Evolutionary conservation across 495 filamentous ascomycete species (phyloP), one percentile per base, ranked within the genome.

Genomic region (Podospora conica): DNA sequence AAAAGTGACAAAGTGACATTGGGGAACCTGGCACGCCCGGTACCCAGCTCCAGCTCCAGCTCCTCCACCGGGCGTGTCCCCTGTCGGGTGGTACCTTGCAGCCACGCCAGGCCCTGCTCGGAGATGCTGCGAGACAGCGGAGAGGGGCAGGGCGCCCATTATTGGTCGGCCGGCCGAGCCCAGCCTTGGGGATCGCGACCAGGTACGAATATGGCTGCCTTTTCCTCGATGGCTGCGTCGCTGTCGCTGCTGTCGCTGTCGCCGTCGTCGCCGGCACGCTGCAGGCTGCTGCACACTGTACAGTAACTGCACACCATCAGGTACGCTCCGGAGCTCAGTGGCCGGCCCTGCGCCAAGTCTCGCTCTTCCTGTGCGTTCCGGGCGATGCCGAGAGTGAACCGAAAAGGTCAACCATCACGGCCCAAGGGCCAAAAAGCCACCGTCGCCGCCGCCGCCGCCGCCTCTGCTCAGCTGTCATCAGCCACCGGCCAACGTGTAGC

Each of bases 31-130:
- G 40, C 40, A 48, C 18, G 18, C 15, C 40, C 40, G 40, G 18
- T 8, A n/a, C 40, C 6, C 40, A 48, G 40, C 40, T 48, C 40
- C 40, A 48, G 40, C 40, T 31, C 29, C 28, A 29, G 9, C 9
- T 8, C 3, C 27, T 5, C 27, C 60, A 53, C n/a, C 15, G 53
- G 21, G 21, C 33, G 53, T n/a, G n/a, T n/a, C n/a, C n/a, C n/a
- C 29, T 31, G 40, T 48, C 40, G 40, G 61, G 57, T 58, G 24
- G 65, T 67, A 67, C 65, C 65, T 63, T 63, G 65, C 65, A 66
- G 65, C 40, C 58, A 27, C n/a, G 58, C 58, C 40, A 48, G 15
- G 40, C 33, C 33, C 15, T 27, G 33, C 48, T 55, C 61, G n/a
- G 27, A 56, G 61, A 55, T 63, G 61, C 23, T 55, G 24, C 57